Evolutionary conservation across 108 stramenopile species (phyloP), one percentile per base, ranked within the genome.

Genomic region (Aurantiochytrium sp.): DNA sequence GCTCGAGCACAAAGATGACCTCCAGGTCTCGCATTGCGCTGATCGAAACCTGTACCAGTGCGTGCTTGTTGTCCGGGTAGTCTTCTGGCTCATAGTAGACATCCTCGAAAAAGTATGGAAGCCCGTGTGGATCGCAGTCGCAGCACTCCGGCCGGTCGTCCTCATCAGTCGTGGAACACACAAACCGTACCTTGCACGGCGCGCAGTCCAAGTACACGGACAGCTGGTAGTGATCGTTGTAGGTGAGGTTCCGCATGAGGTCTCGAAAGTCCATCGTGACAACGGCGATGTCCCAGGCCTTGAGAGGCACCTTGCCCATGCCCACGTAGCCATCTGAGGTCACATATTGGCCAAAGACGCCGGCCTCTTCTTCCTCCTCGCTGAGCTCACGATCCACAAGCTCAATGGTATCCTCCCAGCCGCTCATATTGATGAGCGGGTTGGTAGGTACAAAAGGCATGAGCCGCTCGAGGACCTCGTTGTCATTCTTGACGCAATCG

Each of bases 121-220:
- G 90, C 25, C 87, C 35, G 28, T 95, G 90, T 4, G 90, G 57
- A 35, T 91, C 88, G 72, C 96, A 97, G 43, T 92, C 60, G 73
- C 96, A 97, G 91, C 96, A 97, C 10, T 96, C 96, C 8, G 87
- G 16, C 10, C 72, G 93, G 45, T 23, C 60, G 59, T 64, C 89
- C 91, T 90, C 93, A 47, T 83, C 58, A 42, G 87, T 16, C 8
- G 5, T 23, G 25, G 92, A 72, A 89, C 96, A 97, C 21, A 91
- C 58, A 89, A 96, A 96, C 43, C 94, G 95, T 8, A 94, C 89
- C 4, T 96, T 95, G 60, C 96, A 97, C 55, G 96, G 96, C 88
- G 92, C 95, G 76, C 96, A 97, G 88, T 95, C 96, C 59, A 94
- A 91, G 72, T 96, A 97, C 0, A 96, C 91, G 18, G 92, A 72